Evolutionary conservation across 192 early-diverging fungal species (phyloP).

Genomic region (Gonapodya sp.): DNA sequence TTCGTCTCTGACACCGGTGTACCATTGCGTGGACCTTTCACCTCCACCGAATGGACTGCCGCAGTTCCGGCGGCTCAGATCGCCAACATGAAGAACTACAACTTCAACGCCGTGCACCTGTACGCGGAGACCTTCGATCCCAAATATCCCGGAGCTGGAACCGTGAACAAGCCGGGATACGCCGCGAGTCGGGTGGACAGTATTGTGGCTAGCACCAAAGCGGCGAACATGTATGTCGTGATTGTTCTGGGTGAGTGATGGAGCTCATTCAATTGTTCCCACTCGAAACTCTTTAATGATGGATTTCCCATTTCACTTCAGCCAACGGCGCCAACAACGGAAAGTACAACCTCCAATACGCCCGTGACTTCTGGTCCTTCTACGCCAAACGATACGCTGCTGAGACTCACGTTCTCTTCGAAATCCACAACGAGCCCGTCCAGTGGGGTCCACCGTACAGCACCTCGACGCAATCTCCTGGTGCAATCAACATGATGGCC

Average conservation of each 20-base stretch:
- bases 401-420: conserved; percentile 12
- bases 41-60: conserved; percentile 9
- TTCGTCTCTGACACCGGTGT: conserved; percentile 9
- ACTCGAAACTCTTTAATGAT: no score
- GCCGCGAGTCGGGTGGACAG: background rate
- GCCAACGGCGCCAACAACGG: conserved; percentile 15
- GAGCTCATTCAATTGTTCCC: no score
- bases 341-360: conserved; percentile 8
- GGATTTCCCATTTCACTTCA: no score
- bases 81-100: background rate
- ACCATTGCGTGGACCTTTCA: conserved; percentile 9
- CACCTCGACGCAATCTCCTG: no score
- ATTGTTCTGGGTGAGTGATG: background rate
- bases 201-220: background rate
- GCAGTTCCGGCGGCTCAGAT: background rate
- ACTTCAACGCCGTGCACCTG: conserved; percentile 11
- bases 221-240: background rate
- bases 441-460: conserved; percentile 13
- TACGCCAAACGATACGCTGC: conserved; percentile 10
- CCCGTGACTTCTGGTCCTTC: conserved; percentile 4
- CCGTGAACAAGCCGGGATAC: no score
- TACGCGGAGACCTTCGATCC: conserved; percentile 9
- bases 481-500: no score
- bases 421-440: conserved; percentile 13
- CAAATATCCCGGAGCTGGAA: conserved; percentile 1